A percentile compares a stretch with the other conserved stretches of the same genome.
Evolutionary conservation across 306 rosid species (phyloP).

Genomic region (Ziziphus jujuba): DNA sequence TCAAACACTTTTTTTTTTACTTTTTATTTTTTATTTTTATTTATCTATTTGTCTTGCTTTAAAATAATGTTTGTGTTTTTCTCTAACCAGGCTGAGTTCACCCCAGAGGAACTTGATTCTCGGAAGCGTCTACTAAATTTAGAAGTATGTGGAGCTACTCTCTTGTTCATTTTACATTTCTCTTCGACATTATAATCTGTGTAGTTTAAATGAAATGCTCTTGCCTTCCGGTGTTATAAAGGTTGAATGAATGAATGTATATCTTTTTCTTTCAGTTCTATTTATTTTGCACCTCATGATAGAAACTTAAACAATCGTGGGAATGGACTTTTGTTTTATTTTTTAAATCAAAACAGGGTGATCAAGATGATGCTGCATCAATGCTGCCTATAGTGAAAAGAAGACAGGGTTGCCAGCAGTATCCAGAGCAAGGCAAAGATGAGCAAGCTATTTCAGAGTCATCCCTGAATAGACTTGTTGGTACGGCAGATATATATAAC

Average conservation of each 20-base stretch:
- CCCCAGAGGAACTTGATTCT: slow-evolving; percentile 77
- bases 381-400: slow-evolving; percentile 50
- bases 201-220: background rate
- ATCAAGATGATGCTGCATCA: slow-evolving; percentile 46
- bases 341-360: slow-evolving; percentile 41
- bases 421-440: slow-evolving; percentile 47
- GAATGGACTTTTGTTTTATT: too few species aligned
- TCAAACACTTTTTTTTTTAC: too few species aligned
- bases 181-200: background rate
- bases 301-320: too few species aligned
- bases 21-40: too few species aligned
- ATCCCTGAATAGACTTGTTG: slow-evolving; percentile 65
- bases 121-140: slow-evolving; percentile 57
- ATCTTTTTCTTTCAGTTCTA: too few species aligned
- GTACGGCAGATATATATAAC: slow-evolving; percentile 68
- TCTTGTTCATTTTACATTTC: background rate
- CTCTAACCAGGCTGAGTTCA: slow-evolving; percentile 67
- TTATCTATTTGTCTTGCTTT: background rate
- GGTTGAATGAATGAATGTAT: too few species aligned
- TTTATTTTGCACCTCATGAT: too few species aligned
- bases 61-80: background rate
- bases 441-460: slow-evolving; percentile 74
- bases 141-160: slow-evolving; percentile 39
- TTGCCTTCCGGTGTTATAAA: background rate
- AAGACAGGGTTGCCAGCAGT: slow-evolving; percentile 49